phyloP scores from a whole-genome alignment of 176 grass and related monocot genomes.

The Elymus sibiricus region DNA sequence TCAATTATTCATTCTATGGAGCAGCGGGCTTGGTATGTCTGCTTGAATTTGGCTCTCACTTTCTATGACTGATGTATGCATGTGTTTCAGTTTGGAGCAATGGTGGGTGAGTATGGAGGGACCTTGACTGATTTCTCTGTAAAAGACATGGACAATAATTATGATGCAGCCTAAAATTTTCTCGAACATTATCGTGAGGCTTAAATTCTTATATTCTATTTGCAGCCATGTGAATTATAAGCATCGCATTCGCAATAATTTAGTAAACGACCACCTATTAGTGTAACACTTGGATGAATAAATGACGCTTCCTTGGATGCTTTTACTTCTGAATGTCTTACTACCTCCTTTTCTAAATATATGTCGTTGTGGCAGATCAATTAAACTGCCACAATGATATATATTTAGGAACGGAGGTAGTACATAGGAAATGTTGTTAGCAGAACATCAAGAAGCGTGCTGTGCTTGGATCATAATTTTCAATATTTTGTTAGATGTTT shows the following conservation, averaged over 20 bases:
- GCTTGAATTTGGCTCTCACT: not conserved
- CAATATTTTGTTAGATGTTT: not conserved
- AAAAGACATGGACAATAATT: not conserved
- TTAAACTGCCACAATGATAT: too few relatives aligned
- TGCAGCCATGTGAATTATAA: not conserved
- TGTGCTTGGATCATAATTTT: not conserved
- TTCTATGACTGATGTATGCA: not conserved
- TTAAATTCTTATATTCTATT: not conserved
- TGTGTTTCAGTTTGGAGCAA: not conserved
- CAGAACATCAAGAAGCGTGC: not conserved
- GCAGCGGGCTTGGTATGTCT: not conserved
- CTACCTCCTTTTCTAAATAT: too few relatives aligned
- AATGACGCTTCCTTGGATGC: not conserved
- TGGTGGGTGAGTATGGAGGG: too few relatives aligned
- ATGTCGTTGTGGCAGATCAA: too few relatives aligned
- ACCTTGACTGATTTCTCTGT: too few relatives aligned
- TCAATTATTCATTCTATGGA: not conserved
- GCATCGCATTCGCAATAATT: not conserved
- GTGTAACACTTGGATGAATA: not conserved
- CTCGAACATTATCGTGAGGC: too few relatives aligned
- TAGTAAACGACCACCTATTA: not conserved
- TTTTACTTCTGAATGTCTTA: not conserved
- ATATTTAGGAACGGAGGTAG: too few relatives aligned
- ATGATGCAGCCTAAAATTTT: not conserved
- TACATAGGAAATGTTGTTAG: too few relatives aligned